Percentiles rank a stretch among this genome's conserved stretches.
These are phyloP conservation scores for Arthromyces matolae DNA, from an alignment of 768 basidiomycete species.

Conservation along the genomic window DNA sequence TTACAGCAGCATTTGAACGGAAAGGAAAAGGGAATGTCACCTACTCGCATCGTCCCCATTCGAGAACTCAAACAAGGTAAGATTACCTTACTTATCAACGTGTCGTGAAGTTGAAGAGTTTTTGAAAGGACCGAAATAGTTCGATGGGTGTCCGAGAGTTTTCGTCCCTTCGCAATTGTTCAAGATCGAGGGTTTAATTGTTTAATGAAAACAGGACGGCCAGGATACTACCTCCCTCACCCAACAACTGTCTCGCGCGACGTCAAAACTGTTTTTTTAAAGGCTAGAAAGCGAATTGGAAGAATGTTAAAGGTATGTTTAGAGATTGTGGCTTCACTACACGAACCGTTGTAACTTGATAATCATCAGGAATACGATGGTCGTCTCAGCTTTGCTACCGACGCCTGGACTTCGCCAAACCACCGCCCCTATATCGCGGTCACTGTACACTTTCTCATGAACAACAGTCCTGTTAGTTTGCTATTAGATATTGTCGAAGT, in stretches of 20 bases:
- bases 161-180: not conserved
- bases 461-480: conserved; percentile 19
- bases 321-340: too few relatives aligned
- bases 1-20: conserved; percentile 25
- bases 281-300: conserved; percentile 17
- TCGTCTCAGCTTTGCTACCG: conserved; percentile 27
- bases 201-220: too few relatives aligned
- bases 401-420: conserved; percentile 34
- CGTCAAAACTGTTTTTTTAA: conserved; percentile 23
- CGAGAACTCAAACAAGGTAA: conserved; percentile 14
- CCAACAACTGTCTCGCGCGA: conserved; percentile 26
- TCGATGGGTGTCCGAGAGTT: not conserved
- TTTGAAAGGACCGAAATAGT: not conserved
- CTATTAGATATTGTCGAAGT: conserved; percentile 38
- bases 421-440: conserved; percentile 26
- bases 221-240: conserved; percentile 28
- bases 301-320: conserved; percentile 25
- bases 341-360: not conserved
- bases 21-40: conserved; percentile 25
- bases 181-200: not conserved
- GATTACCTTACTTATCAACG: conserved; percentile 1
- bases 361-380: conserved; percentile 27
- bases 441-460: conserved; percentile 25
- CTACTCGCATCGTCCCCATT: conserved; percentile 25
- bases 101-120: not conserved